Conservation (phyloP, 2,329 filamentous ascomycete species). For the Hypoxylon sp. region DNA sequence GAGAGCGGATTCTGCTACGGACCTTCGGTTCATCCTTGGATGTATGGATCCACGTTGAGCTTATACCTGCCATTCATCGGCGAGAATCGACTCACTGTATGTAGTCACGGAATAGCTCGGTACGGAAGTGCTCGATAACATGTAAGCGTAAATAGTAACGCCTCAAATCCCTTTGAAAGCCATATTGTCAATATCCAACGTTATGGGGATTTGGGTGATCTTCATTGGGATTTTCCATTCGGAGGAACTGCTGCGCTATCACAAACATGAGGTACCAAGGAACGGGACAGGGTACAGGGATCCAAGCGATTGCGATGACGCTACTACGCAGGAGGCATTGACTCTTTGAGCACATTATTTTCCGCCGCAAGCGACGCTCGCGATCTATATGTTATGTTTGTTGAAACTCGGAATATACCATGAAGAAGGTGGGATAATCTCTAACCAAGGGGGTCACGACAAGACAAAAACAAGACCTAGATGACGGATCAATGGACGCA, state of each 20-base stretch:
- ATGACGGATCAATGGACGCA: conserved; percentile 1
- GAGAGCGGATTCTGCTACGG: conserved; percentile 28
- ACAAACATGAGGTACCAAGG: conserved; percentile 34
- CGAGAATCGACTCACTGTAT: conserved; percentile 24
- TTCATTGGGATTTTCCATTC: conserved; percentile 34
- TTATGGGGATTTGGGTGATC: conserved; percentile 31
- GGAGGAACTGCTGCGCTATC: conserved; percentile 34
- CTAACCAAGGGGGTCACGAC: conserved; percentile 6
- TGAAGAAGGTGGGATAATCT: background rate
- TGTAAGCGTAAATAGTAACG: conserved; percentile 8
- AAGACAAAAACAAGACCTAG: conserved; percentile 8
- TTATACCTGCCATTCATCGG: conserved; percentile 27
- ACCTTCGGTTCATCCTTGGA: conserved; percentile 31
- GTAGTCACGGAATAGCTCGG: conserved; percentile 24
- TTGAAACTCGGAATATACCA: conserved; percentile 16
- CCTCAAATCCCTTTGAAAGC: conserved; percentile 13
- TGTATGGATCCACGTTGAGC: conserved; percentile 44
- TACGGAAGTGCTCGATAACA: conserved; percentile 9
- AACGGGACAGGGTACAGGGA: conserved; percentile 42
- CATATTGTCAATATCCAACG: conserved; percentile 29
- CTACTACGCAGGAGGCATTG: conserved; percentile 35
- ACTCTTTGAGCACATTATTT: conserved; percentile 36
- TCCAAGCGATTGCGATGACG: conserved; percentile 33
- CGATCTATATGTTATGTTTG: conserved; percentile 19
- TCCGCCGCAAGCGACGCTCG: conserved; percentile 42